These are phyloP conservation scores for Lentinula raphanica DNA, from an alignment of 768 basidiomycete species.

Conservation along the genomic window DNA sequence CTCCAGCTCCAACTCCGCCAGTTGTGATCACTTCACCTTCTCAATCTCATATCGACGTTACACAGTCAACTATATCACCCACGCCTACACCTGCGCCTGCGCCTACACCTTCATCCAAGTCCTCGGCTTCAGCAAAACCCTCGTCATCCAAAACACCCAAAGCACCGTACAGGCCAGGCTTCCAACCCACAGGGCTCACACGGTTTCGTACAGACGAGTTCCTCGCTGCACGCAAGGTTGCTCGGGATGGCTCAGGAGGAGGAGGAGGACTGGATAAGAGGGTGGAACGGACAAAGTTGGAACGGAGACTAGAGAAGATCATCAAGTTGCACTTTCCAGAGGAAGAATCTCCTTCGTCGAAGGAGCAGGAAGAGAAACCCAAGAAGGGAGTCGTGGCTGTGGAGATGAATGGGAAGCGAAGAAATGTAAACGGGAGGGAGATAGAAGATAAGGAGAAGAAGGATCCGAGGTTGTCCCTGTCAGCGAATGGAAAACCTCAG, in stretches of 20 bases:
- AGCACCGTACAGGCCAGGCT: constrained; percentile 83
- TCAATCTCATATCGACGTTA: background rate
- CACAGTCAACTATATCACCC: background rate
- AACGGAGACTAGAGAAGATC: constrained; percentile 85
- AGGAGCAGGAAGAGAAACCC: background rate
- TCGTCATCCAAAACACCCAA: background rate
- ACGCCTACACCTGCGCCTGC: constrained; percentile 11
- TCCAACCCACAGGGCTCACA: constrained; percentile 87
- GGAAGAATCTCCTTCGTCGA: constrained; percentile 10
- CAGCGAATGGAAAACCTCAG: constrained; percentile 9
- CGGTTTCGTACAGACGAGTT: constrained; percentile 82
- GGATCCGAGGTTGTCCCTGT: background rate
- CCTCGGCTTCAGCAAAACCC: constrained; percentile 20
- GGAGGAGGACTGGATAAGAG: constrained; percentile 36
- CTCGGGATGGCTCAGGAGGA: constrained; percentile 32
- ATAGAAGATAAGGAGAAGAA: background rate
- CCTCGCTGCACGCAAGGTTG: constrained; percentile 36
- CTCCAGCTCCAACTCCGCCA: background rate
- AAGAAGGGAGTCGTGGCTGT: background rate
- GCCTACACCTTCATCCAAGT: constrained; percentile 15
- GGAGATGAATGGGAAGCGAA: too few relatives aligned
- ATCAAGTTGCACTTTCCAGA: constrained; percentile 63
- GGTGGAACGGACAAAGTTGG: constrained; percentile 79
- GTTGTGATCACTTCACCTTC: background rate
- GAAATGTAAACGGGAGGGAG: background rate